Base-by-base conservation (phyloP, 257 asterid genomes). In the Solanum boliviense region DNA sequence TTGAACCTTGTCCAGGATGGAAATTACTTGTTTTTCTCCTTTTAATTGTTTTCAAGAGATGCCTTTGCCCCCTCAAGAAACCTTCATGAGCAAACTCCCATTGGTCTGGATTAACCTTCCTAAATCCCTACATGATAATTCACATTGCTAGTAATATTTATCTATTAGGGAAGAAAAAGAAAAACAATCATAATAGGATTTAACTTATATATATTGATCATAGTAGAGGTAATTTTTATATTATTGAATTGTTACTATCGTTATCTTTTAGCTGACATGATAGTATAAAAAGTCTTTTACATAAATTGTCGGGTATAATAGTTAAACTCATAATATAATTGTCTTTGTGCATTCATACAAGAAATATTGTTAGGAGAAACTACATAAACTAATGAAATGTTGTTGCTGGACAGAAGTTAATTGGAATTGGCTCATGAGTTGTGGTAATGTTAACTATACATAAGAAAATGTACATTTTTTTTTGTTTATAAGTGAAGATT, bases 21-120 rank as follows among this genome's bases (percentile, higher is more conserved):
- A 31, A 87, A 76, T 81, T 48, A 48, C 85, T 81, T 89, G 91
- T 79, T 88, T 86, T 91, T 39, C 93, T 92, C 83, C 94, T 91
- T 86, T 89, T 88, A 18, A 92, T 84, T 65, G 41, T 86, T 68
- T 86, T 92, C 81, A 92, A 62, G 16, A 90, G 90, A 85, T 90
- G 90, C 68, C 88, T 91, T 91, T 92, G 89, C 1, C 93, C 92
- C 70, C 92, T 92, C 76, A 90, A 65, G 76, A 92, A 92, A 75
- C 92, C 92, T 89, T 92, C 94, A 91, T 89, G 88, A 5, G 94
- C 92, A 92, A 92, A 92, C 88, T 92, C 94, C 92, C 94, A 92
- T 88, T 86, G 90, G 58, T 92, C 93, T 60, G 89, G 93, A 90
- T 91, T 91, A 23, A 91, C 91, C 74, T 91, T 92, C 75, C 93